Evolutionary conservation across 1,284 basidiomycete genomes (phyloP), one percentile per base, ranked within the genome.

Genomic region (Trichosporon faecale): DNA sequence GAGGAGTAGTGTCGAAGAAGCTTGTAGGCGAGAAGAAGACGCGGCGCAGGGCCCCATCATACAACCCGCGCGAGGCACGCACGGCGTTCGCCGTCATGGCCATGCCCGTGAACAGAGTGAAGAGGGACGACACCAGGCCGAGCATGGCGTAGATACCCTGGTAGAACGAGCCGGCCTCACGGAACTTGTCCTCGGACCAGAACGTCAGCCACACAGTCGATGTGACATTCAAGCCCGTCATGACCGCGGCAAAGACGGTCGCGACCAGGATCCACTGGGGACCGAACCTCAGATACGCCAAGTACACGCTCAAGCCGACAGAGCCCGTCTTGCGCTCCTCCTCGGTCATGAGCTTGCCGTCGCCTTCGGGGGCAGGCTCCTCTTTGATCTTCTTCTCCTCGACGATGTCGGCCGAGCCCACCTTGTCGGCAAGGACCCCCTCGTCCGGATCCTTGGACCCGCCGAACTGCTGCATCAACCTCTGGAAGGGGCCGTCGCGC

Each of bases 91-190:
- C 49, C 21, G 49, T 52, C 79, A 89, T 87, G 2, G 84, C 81
- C 9, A 85, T 82, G 60, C 87, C 90, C 75, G 89, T 90, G 73
- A 66, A 74, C 78, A 93, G 90, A 0, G 89, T 90, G 78, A 89
- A 89, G 9, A 89, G 33, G 0, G 91, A 87, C 76, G 77, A 74
- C 0, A 73, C 64, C 0, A 82, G 12, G 11, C 85, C 91, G 1
- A 93, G 83, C 63, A 85, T 85, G 11, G 89, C 91, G 76, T 93
- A 93, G 23, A 93, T 80, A 9, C 86, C 88, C 80, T 91, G 90
- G 80, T 93, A 92, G 76, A 90, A 88, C 2, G 86, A 86, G 25
- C 68, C 74, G 23, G 73, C 21, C 60, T 68, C 46, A 61, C 66
- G 57, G 65, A 73, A 78, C 31, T 71, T 29, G 68, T 91, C 86